Conservation (phyloP, 352 stramenopile species). For the Phytophthora sp. region DNA sequence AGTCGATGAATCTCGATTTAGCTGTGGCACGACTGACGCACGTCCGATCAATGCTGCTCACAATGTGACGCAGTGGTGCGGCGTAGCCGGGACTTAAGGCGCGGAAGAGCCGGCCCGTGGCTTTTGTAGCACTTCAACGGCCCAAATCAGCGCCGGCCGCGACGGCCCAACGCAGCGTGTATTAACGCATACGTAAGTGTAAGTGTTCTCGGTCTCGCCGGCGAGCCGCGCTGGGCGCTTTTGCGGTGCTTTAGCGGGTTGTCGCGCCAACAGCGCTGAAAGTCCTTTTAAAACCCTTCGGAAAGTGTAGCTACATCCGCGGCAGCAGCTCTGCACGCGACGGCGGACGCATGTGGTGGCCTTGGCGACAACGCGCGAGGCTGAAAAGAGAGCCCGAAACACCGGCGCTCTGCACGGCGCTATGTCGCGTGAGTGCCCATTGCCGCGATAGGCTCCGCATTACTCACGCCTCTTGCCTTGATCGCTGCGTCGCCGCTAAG, state of each 20-base stretch:
- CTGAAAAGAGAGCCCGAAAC: conserved; percentile 19
- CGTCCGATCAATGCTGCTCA: conserved; percentile 27
- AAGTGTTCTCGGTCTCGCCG: too few relatives aligned
- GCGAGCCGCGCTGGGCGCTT: too few relatives aligned
- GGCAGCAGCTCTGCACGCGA: conserved; percentile 16
- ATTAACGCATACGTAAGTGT: conserved; percentile 10
- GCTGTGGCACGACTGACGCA: conserved; percentile 18
- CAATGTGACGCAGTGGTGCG: conserved; percentile 29
- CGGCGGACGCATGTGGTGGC: conserved; percentile 2
- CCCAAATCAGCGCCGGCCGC: not conserved
- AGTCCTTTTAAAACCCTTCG: conserved; percentile 12
- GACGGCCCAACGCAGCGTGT: not conserved
- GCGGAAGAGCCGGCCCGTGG: conserved; percentile 19
- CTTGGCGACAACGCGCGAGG: conserved; percentile 9
- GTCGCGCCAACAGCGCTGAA: too few relatives aligned
- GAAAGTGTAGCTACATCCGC: conserved; percentile 4
- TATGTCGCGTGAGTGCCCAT: conserved; percentile 37
- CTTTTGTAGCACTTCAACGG: conserved; percentile 26
- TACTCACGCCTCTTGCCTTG: conserved; percentile 30
- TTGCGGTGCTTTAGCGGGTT: too few relatives aligned
- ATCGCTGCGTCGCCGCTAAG: conserved; percentile 23
- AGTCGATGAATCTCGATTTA: conserved; percentile 20
- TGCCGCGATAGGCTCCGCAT: conserved; percentile 39
- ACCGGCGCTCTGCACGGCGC: conserved; percentile 19
- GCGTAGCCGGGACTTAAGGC: conserved; percentile 18